phyloP scores from a whole-genome alignment of 2,329 filamentous ascomycete genomes.

The Amphichorda felina region DNA sequence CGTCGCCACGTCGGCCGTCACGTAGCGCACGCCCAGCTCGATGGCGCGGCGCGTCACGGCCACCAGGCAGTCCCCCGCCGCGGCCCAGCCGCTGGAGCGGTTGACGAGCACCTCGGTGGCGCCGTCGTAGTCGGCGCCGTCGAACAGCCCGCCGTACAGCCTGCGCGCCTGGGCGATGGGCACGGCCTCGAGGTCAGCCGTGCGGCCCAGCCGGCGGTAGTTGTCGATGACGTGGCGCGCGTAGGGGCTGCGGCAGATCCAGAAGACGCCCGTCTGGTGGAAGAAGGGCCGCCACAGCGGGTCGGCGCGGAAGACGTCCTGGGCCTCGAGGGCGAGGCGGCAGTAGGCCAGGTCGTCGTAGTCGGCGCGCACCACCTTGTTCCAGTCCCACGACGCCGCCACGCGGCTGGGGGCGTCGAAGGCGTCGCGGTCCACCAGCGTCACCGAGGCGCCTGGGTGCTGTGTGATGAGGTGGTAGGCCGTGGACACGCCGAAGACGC shows the following conservation, averaged over 20 bases:
- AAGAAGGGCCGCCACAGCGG: conserved; percentile 45
- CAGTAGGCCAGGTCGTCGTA: conserved; percentile 55
- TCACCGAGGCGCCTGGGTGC: conserved; percentile 37
- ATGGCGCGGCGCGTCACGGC: conserved; percentile 40
- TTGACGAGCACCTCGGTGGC: conserved; percentile 50
- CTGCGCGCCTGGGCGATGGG: conserved; percentile 32
- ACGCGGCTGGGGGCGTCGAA: conserved; percentile 32
- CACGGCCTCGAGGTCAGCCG: conserved; percentile 27
- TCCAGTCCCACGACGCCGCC: conserved; percentile 62
- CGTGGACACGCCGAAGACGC: conserved; percentile 54
- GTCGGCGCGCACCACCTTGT: conserved; percentile 60
- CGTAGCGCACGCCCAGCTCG: conserved; percentile 46
- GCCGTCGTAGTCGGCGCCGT: conserved; percentile 45
- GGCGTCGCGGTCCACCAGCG: conserved; percentile 44
- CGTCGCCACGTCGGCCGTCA: conserved; percentile 35
- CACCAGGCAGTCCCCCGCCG: conserved; percentile 44
- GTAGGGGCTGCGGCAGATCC: conserved; percentile 38
- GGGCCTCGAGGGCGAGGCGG: conserved; percentile 51
- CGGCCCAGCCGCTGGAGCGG: conserved; percentile 50
- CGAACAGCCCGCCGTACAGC: conserved; percentile 45
- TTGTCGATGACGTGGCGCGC: conserved; percentile 39
- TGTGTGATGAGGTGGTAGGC: conserved; percentile 48
- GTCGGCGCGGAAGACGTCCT: conserved; percentile 46
- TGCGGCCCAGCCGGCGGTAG: conserved; percentile 31
- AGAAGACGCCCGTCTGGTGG: conserved; percentile 48